Percentiles rank a stretch among this genome's conserved stretches.
Evolutionary conservation across 352 stramenopile genomes (phyloP).

Genomic region (Pythium sp.): DNA sequence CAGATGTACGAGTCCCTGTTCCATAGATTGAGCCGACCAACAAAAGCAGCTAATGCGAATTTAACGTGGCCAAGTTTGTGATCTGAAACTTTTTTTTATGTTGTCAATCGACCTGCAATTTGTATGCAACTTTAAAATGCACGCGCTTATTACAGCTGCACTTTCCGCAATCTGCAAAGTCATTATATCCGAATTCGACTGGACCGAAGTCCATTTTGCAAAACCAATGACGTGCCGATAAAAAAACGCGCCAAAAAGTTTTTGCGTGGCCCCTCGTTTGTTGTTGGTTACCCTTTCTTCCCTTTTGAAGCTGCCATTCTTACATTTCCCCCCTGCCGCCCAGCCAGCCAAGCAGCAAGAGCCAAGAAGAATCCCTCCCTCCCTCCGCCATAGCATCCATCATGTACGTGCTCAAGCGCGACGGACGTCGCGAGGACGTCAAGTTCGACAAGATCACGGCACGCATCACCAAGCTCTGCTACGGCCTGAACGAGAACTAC

Average conservation of each 20-base stretch:
- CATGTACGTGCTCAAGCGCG: conserved; percentile 96
- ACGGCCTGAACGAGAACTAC: conserved; percentile 96
- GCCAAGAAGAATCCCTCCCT: not conserved
- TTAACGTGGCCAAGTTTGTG: too few relatives aligned
- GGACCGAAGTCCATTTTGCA: not conserved
- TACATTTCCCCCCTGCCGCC: conserved; percentile 1
- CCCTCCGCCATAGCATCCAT: not conserved
- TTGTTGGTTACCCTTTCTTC: conserved; percentile 1
- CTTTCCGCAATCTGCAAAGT: not conserved
- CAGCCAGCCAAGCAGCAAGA: not conserved
- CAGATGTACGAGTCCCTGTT: too few relatives aligned
- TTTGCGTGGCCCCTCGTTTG: not conserved
- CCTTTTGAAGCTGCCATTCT: not conserved
- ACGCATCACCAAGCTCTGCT: conserved; percentile 98
- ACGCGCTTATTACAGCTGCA: too few relatives aligned
- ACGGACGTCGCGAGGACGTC: conserved; percentile 91
- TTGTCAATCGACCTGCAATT: too few relatives aligned
- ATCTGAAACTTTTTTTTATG: too few relatives aligned
- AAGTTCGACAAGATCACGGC: conserved; percentile 99
- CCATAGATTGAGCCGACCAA: too few relatives aligned
- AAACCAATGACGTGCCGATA: not conserved
- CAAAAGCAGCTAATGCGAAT: too few relatives aligned
- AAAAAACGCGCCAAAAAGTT: conserved; percentile 5
- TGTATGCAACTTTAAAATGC: too few relatives aligned
- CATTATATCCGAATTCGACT: not conserved